Evolutionary conservation across 179 eudicot species (phyloP).

Genomic region (Actinidia arguta): DNA sequence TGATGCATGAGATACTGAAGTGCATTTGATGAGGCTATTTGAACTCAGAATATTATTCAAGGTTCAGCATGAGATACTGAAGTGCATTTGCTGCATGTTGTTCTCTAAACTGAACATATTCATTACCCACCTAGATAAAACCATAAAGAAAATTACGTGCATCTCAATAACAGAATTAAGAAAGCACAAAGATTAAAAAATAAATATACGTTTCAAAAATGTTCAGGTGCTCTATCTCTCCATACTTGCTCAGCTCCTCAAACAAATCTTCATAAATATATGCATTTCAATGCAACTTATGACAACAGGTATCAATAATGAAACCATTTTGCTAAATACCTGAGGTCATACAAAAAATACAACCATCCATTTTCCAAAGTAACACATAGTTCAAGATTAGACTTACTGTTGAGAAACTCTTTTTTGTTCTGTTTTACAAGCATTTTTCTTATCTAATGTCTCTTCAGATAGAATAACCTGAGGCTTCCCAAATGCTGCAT

Average conservation of each 20-base stretch:
- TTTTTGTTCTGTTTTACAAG: constrained; percentile 28
- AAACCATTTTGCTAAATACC: too few species aligned
- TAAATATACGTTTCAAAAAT: constrained; percentile 88
- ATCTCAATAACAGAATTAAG: neutral
- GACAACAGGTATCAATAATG: too few species aligned
- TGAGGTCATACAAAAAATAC: too few species aligned
- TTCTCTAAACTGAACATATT: constrained; percentile 91
- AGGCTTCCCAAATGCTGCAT: constrained; percentile 49
- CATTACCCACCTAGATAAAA: constrained; percentile 80
- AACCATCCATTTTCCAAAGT: too few species aligned
- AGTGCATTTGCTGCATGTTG: constrained; percentile 92
- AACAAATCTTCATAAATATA: constrained; percentile 98
- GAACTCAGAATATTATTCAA: constrained; percentile 72
- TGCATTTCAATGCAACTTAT: constrained; percentile 31
- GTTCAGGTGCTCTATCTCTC: constrained; percentile 90
- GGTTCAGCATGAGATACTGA: constrained; percentile 74
- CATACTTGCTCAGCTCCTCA: constrained; percentile 91
- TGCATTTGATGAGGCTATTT: too few species aligned
- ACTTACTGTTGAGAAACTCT: too few species aligned
- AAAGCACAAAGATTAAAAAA: neutral
- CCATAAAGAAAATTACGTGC: neutral
- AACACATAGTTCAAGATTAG: too few species aligned
- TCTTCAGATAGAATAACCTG: constrained; percentile 60
- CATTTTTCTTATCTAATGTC: constrained; percentile 53
- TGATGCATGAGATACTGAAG: too few species aligned